Percentiles rank a stretch among this genome's conserved stretches.
Conservation (phyloP, 2,329 filamentous ascomycete genomes). For the Fusarium scirpi region DNA sequence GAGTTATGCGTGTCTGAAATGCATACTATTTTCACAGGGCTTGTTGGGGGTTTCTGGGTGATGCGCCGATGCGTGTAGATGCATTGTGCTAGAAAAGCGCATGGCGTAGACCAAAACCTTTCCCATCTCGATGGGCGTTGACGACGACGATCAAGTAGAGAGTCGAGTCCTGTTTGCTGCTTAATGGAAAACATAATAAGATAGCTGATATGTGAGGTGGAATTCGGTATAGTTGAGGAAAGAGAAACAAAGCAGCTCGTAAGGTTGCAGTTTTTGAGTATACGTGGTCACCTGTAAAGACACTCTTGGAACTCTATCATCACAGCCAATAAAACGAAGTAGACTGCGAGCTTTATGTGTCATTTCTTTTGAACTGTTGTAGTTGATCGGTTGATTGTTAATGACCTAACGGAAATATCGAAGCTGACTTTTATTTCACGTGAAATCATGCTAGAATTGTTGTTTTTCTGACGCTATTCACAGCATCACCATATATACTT, state of each 20-base stretch:
- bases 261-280: conserved; percentile 1
- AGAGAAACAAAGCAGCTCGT: not conserved
- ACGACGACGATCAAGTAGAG: conserved; percentile 14
- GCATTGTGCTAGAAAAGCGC: conserved; percentile 9
- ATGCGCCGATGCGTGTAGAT: conserved; percentile 9
- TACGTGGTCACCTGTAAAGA: not conserved
- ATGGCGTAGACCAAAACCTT: conserved; percentile 12
- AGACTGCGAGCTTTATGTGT: not conserved
- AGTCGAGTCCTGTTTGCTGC: not conserved
- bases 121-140: conserved; percentile 15
- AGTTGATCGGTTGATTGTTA: not conserved
- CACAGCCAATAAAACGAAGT: not conserved
- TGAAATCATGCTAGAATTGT: not conserved
- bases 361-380: not conserved
- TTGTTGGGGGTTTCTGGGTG: not conserved
- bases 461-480: not conserved
- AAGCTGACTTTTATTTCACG: not conserved
- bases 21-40: conserved; percentile 51
- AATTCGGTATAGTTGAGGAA: not conserved
- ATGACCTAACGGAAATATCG: not conserved
- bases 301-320: not conserved
- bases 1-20: conserved; percentile 60
- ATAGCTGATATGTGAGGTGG: not conserved
- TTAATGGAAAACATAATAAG: conserved; percentile 10
- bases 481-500: not conserved